Base-by-base conservation (phyloP, 2,329 filamentous ascomycete genomes). In the Pseudonectria buxi region DNA sequence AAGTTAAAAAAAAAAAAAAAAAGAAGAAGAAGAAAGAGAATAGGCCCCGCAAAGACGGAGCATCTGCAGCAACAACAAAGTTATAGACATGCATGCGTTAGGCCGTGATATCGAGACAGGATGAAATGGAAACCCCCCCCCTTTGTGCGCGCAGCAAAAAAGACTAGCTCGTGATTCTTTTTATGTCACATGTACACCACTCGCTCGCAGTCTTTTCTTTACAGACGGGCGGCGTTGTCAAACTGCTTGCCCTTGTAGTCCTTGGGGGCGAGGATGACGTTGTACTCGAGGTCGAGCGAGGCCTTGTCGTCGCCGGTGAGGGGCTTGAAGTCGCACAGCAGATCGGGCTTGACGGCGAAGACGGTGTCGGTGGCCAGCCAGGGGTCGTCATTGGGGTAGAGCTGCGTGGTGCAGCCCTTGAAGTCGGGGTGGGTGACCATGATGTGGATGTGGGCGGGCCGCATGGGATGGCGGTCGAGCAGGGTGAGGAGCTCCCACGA, bases 321-420 rank as follows among this genome's bases (percentile, higher is more conserved):
- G 6, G 67, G 65, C 45, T 58, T 63, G 49, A 73, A 72, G 41
- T 71, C 66, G 13, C 70, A 59, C 2, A 71, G 48, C 4, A 72
- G 53, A 29, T 68, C 66, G 38, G 67, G 59, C 55, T 72, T 72
- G 42, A 73, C 68, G 24, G 68, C 68, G 44, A 69, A 72, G n/a
- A 71, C 68, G 26, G 54, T 52, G 33, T 60, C 58, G 6, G 51
- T 51, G n/a, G 54, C 51, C 24, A 86, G 66, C 56, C 83, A 83
- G 34, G 73, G 69, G 61, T 79, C 74, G 42, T 74, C 65, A 40
- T 72, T 69, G 58, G 85, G 81, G 54, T 86, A 87, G 36, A 87
- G 78, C 57, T 87, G 83, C 0, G 83, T 86, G 2, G 81, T 82
- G 46, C 85, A 45, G 69, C 79, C 65, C 56, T 77, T 82, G 67